A percentile compares a stretch with the other conserved stretches of the same genome.
phyloP scores from a whole-genome alignment of 495 filamentous ascomycete species.

The Apodospora peruviana region DNA sequence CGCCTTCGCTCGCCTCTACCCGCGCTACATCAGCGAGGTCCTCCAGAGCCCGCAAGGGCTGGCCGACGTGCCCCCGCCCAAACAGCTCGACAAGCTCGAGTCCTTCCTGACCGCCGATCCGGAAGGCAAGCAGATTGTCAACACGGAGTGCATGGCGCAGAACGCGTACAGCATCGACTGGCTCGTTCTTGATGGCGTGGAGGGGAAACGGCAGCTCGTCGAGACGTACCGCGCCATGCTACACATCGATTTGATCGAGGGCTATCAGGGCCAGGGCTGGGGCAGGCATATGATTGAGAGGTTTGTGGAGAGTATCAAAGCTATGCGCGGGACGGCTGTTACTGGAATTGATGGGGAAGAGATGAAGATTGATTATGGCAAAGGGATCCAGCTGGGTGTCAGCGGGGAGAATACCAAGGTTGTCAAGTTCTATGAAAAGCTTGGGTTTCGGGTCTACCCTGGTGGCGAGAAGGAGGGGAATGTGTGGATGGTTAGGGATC shows the following conservation, averaged over 20 bases:
- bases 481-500: slow-evolving; percentile 37
- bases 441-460: slow-evolving; percentile 32
- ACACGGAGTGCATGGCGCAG: slow-evolving; percentile 24
- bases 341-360: too few relatives aligned
- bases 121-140: slow-evolving; percentile 11
- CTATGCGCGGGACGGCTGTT: too few relatives aligned
- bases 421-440: slow-evolving; percentile 35
- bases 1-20: slow-evolving; percentile 22
- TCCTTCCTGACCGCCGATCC: slow-evolving; percentile 9
- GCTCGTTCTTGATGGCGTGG: slow-evolving; percentile 24
- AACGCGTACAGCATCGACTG: slow-evolving; percentile 27
- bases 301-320: slow-evolving; percentile 30
- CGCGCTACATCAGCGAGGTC: slow-evolving; percentile 24
- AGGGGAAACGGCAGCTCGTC: slow-evolving; percentile 25
- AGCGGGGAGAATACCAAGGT: slow-evolving; percentile 38
- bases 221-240: slow-evolving; percentile 29
- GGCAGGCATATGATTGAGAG: slow-evolving; percentile 30
- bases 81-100: slow-evolving; percentile 16
- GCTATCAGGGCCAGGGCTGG: slow-evolving; percentile 30
- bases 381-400: slow-evolving; percentile 32
- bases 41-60: slow-evolving; percentile 14
- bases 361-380: slow-evolving; percentile 25
- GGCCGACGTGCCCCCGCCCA: slow-evolving; percentile 15
- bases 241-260: slow-evolving; percentile 37
- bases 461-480: slow-evolving; percentile 27